Conservation (phyloP, 106 monocot species). For the Amphibolis antarctica region DNA sequence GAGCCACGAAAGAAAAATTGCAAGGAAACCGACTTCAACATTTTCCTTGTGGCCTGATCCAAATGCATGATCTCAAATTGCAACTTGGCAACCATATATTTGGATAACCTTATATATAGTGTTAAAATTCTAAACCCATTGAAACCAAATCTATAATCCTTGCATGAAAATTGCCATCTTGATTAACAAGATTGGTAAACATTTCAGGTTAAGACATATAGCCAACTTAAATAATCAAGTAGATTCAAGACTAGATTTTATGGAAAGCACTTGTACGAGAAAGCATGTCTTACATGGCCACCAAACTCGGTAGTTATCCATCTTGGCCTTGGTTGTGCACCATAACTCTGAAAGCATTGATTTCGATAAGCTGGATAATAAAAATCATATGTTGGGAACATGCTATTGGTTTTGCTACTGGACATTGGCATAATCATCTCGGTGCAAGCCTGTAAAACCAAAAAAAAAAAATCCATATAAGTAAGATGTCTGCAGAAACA, state of each 20-base stretch:
- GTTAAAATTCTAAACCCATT: no score
- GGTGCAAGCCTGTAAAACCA: conserved; percentile 51
- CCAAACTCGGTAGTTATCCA: conserved; percentile 93
- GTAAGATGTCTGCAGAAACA: background rate
- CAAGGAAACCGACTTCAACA: background rate
- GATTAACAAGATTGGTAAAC: no score
- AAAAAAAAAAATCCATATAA: background rate
- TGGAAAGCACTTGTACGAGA: background rate
- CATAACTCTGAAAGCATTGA: conserved; percentile 37
- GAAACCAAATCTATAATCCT: no score
- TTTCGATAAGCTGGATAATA: conserved; percentile 37
- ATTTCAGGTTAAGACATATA: no score
- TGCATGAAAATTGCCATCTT: no score
- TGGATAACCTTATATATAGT: no score
- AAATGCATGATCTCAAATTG: no score
- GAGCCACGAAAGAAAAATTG: background rate
- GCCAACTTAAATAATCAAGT: no score
- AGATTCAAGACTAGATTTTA: no score
- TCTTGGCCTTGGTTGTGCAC: conserved; percentile 56
- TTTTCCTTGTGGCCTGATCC: background rate
- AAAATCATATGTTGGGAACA: conserved; percentile 66
- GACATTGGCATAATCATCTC: conserved; percentile 90
- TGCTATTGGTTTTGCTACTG: conserved; percentile 48
- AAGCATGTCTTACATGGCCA: conserved; percentile 61
- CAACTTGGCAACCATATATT: no score